Evolutionary conservation across 768 basidiomycete species (phyloP), one percentile per base, ranked within the genome.

Genomic region (Suillus subalutaceus): DNA sequence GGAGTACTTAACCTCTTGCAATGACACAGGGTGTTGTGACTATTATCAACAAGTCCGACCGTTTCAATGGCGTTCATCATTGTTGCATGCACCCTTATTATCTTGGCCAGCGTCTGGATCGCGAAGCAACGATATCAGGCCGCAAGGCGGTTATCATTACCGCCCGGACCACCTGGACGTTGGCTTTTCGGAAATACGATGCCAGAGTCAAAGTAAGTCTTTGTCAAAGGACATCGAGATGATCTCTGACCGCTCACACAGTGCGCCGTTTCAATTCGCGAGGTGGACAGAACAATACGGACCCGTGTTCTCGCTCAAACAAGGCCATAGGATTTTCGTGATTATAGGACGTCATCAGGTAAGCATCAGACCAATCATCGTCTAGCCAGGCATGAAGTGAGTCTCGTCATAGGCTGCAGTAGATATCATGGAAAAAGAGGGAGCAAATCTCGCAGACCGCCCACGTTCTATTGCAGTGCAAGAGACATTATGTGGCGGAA

Each of bases 271-370:
- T 72, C 67, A 37, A 38, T 87, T 86, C 57, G 84, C 88, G 40
- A 80, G 84, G 70, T 85, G 86, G 83, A 86, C 84, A 3, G 79
- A 88, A 69, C 70, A 81, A 66, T 89, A 88, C 68, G 88, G 89
- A 0, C 87, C 88, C 0, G 79, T 90, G 0, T 87, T 88, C 67
- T 81, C 84, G 0, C 72, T 89, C 1, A 79, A 82, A 6, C 83
- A 85, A 68, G 87, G 88, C 1, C 4, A 55, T 13, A 52, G 44
- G 1, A 12, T 66, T 4, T 71, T 68, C 13, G 63, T 75, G 2
- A 32, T 75, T 23, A 71, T 75, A 13, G 75, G 73, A 1, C 71
- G 74, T 59, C 63, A 75, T 57, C 66, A 50, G 72, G 18, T 43
- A 43, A 67, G 41, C 67, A 20, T 43, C 13, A 23, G 12, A 13